These are phyloP conservation scores for Prunella vulgaris DNA, from an alignment of 257 asterid genomes.

Conservation along the genomic window DNA sequence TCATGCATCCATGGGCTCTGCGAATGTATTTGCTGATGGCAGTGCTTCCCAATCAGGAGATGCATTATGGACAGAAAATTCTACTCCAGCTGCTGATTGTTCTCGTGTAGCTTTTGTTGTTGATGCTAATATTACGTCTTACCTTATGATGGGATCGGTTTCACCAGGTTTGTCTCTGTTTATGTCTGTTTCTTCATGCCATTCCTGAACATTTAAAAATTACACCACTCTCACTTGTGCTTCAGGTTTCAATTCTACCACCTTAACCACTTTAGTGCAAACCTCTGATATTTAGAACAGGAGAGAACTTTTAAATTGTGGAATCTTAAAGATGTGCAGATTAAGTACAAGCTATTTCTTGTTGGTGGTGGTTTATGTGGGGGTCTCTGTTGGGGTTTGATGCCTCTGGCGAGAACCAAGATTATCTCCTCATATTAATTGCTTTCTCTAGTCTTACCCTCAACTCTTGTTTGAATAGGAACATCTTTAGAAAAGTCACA, in stretches of 20 bases:
- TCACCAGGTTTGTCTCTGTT: conserved; percentile 76
- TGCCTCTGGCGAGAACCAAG: background rate
- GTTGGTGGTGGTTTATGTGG: conserved; percentile 5
- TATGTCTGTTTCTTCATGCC: conserved; percentile 1
- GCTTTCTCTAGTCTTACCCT: conserved; percentile 6
- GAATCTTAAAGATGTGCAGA: conserved; percentile 3
- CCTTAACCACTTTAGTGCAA: conserved; percentile 1
- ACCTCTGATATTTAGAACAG: background rate
- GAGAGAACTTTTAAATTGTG: conserved; percentile 6
- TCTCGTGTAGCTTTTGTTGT: conserved; percentile 96
- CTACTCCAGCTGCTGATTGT: conserved; percentile 57
- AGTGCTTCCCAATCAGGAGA: conserved; percentile 63
- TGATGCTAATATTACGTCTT: conserved; percentile 97
- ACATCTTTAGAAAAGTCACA: background rate
- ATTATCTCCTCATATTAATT: conserved; percentile 1
- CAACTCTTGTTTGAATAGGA: background rate
- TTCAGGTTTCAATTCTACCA: conserved; percentile 1
- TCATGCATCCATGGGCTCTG: conserved; percentile 22
- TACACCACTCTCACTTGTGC: background rate
- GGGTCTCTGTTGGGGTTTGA: background rate
- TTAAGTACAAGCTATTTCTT: background rate
- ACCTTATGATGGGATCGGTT: conserved; percentile 99
- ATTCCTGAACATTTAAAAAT: conserved; percentile 9
- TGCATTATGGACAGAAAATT: conserved; percentile 63
- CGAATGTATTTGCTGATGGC: conserved; percentile 52